phyloP scores from a whole-genome alignment of 768 basidiomycete genomes.

The Sarcodon sp. region DNA sequence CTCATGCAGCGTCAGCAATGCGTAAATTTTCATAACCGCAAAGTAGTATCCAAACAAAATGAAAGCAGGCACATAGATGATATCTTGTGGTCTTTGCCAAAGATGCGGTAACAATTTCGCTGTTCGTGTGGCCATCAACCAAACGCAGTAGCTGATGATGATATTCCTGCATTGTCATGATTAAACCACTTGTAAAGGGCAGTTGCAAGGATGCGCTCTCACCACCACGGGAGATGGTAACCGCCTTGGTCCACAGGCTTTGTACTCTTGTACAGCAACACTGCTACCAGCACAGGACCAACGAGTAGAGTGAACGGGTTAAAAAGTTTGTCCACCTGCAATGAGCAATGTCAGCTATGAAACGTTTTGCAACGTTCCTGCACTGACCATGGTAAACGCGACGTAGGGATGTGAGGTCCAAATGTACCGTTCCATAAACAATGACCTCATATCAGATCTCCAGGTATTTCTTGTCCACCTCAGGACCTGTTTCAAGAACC shows the following conservation, averaged over 20 bases:
- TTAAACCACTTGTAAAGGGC: neutral
- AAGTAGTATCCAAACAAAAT: slow-evolving; percentile 91
- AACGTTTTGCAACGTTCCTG: neutral
- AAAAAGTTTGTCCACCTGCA: slow-evolving; percentile 70
- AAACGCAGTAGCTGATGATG: slow-evolving; percentile 50
- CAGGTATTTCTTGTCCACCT: slow-evolving; percentile 94
- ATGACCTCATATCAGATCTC: slow-evolving; percentile 77
- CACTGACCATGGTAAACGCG: slow-evolving; percentile 73
- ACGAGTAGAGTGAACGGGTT: slow-evolving; percentile 81
- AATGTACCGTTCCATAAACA: slow-evolving; percentile 80
- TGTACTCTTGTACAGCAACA: slow-evolving; percentile 71
- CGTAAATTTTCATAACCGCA: slow-evolving; percentile 90
- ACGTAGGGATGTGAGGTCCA: slow-evolving; percentile 83
- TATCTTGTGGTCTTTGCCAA: slow-evolving; percentile 42
- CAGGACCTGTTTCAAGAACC: slow-evolving; percentile 87
- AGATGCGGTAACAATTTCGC: slow-evolving; percentile 60
- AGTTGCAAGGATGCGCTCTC: slow-evolving; percentile 13
- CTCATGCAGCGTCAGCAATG: slow-evolving; percentile 82
- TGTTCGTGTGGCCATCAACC: slow-evolving; percentile 59
- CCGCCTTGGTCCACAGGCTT: slow-evolving; percentile 53
- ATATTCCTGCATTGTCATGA: slow-evolving; percentile 40
- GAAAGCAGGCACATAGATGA: slow-evolving; percentile 49
- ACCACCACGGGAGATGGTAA: slow-evolving; percentile 79
- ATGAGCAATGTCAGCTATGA: slow-evolving; percentile 4
- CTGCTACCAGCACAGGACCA: slow-evolving; percentile 69